Evolutionary conservation across 352 stramenopile species (phyloP), one percentile per base, ranked within the genome.

Genomic region (Globisporangium megalacanthum): DNA sequence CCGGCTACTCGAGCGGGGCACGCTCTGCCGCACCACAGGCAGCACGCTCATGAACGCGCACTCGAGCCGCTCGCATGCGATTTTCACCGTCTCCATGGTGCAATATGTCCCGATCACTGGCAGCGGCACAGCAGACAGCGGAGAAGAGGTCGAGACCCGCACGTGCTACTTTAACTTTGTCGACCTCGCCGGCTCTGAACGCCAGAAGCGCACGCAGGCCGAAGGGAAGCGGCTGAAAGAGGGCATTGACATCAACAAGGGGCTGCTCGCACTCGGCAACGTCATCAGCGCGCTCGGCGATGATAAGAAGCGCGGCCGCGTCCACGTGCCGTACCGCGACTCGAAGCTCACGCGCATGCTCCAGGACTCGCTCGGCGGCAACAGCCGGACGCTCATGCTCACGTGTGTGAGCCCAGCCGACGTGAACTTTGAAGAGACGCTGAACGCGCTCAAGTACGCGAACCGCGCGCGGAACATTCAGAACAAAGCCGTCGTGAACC

Each of bases 181-280:
- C 33, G 90, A 97, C 79, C 70, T 97, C 17, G 90, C 90, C 0
- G 90, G 90, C 35, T 97, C 88, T 0, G 93, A 98, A 65, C 88
- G 92, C 31, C 83, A 98, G 64, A 99, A 99, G 62, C 96, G 96
- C 46, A 99, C 96, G 19, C 89, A 96, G 58, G 91, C 94, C 0
- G 79, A 97, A 52, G 94, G 82, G 29, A 89, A 92, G 64, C 79
- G 96, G 1, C 69, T 98, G 54, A 96, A 91, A 58, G 95, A 99
- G 81, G 96, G 94, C 35, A 98, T 99, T 47, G 88, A 98, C 64
- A 99, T 99, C 72, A 99, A 99, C 79, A 97, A 98, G 70, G 97
- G 97, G 4, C 79, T 99, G 20, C 77, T 99, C 25, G 25, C 90
- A 6, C 70, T 97, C 11, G 89, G 89, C 9, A 89, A 89, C 61